phyloP scores from a whole-genome alignment of 1,284 basidiomycete species.

The Austroboletus novae-zelandiae region DNA sequence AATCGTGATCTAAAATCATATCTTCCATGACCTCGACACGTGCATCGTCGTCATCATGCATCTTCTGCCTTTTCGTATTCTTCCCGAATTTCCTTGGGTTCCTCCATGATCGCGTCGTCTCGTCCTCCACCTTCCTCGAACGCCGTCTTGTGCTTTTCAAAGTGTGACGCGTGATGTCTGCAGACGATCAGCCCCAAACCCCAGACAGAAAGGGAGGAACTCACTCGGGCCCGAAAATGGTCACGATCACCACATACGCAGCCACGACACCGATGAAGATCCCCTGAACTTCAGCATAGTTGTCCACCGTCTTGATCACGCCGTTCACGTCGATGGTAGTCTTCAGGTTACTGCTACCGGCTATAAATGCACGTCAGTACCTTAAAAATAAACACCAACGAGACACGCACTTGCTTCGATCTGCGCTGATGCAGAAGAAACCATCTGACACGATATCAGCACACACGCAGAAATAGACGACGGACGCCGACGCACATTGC shows the following conservation, averaged over 20 bases:
- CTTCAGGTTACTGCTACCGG: constrained; percentile 54
- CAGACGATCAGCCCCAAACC: background rate
- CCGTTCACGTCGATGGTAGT: constrained; percentile 54
- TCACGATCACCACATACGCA: constrained; percentile 68
- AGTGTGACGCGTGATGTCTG: constrained; percentile 77
- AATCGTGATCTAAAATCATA: too few relatives aligned
- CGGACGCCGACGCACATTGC: constrained; percentile 47
- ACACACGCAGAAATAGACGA: background rate
- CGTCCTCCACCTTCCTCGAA: constrained; percentile 71
- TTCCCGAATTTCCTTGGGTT: constrained; percentile 8
- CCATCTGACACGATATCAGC: constrained; percentile 51
- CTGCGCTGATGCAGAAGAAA: constrained; percentile 83
- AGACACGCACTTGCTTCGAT: constrained; percentile 80
- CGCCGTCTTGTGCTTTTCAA: constrained; percentile 80
- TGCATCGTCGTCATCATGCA: background rate
- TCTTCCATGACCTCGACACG: background rate
- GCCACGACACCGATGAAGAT: constrained; percentile 82
- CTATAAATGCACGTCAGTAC: constrained; percentile 32
- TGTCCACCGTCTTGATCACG: constrained; percentile 47
- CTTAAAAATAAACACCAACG: background rate
- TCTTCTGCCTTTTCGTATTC: constrained; percentile 16
- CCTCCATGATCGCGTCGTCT: constrained; percentile 40
- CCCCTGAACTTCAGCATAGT: constrained; percentile 86
- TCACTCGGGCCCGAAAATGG: constrained; percentile 72
- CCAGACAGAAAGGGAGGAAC: constrained; percentile 22